phyloP scores from a whole-genome alignment of 306 rosid genomes.

The Dalbergia cultrata region DNA sequence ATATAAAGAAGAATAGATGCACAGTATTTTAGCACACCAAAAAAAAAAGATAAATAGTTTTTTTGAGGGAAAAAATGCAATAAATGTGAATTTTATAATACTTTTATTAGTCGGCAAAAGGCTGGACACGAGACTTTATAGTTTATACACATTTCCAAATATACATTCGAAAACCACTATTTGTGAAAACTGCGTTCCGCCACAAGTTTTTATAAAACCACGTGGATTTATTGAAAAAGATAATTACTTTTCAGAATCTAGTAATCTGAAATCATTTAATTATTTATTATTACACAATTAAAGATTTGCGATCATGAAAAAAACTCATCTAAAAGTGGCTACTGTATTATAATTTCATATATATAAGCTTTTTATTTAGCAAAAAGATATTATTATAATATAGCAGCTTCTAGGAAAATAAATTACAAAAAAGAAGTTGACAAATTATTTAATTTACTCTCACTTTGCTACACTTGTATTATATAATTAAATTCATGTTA shows the following conservation, averaged over 20 bases:
- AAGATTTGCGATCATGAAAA: not conserved
- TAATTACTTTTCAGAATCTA: not conserved
- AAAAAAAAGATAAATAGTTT: no score
- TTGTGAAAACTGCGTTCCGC: slow-evolving; percentile 1
- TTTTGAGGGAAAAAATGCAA: not conserved
- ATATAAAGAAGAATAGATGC: not conserved
- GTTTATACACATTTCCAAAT: not conserved
- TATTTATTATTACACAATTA: no score
- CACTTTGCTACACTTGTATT: no score
- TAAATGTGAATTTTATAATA: not conserved
- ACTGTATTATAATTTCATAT: not conserved
- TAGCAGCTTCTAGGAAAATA: no score
- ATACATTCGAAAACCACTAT: not conserved
- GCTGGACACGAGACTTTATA: not conserved
- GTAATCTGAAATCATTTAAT: no score
- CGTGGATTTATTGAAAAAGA: not conserved
- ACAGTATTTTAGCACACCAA: no score
- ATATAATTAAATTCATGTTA: no score
- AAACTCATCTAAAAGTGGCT: not conserved
- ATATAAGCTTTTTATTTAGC: not conserved
- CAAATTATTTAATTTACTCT: no score
- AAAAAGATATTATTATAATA: no score
- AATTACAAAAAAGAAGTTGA: no score
- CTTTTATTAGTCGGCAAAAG: no score
- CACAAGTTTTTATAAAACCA: slow-evolving; percentile 14